phyloP scores from a whole-genome alignment of 345 rosid species.

The Boechera retrofracta region DNA sequence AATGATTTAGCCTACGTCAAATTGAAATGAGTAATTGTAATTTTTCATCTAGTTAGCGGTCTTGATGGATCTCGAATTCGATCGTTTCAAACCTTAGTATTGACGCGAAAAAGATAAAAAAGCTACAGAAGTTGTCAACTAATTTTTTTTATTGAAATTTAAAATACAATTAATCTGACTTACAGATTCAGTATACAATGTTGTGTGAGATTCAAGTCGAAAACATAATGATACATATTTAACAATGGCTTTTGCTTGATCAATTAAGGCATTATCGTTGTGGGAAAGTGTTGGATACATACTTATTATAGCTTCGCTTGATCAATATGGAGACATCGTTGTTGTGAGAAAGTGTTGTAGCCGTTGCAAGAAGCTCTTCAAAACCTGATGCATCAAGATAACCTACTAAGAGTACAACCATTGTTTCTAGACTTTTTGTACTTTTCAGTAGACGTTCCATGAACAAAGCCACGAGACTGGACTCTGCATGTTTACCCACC shows the following conservation, averaged over 20 bases:
- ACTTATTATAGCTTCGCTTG: slow-evolving; percentile 30
- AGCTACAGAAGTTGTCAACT: too few relatives aligned
- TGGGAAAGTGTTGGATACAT: slow-evolving; percentile 24
- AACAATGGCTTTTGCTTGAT: slow-evolving; percentile 11
- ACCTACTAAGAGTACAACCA: slow-evolving; percentile 44
- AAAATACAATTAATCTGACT: not conserved
- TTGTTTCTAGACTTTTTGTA: slow-evolving; percentile 37
- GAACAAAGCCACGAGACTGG: slow-evolving; percentile 39
- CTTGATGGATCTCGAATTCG: too few relatives aligned
- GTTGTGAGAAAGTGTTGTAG: slow-evolving; percentile 31
- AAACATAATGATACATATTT: slow-evolving; percentile 4
- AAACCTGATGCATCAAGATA: slow-evolving; percentile 41
- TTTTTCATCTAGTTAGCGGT: too few relatives aligned
- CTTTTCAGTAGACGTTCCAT: slow-evolving; percentile 36
- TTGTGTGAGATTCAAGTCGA: slow-evolving; percentile 1
- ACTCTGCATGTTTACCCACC: slow-evolving; percentile 40
- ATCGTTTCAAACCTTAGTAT: too few relatives aligned
- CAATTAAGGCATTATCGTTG: not conserved
- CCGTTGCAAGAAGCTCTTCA: slow-evolving; percentile 42
- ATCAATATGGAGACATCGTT: slow-evolving; percentile 31
- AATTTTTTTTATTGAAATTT: not conserved
- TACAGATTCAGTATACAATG: slow-evolving; percentile 6
- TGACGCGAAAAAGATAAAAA: too few relatives aligned
- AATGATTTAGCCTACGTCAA: too few relatives aligned
- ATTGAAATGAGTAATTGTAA: too few relatives aligned